Conservation (phyloP, 2,329 filamentous ascomycete genomes). For the Talaromyces pinophilus region DNA sequence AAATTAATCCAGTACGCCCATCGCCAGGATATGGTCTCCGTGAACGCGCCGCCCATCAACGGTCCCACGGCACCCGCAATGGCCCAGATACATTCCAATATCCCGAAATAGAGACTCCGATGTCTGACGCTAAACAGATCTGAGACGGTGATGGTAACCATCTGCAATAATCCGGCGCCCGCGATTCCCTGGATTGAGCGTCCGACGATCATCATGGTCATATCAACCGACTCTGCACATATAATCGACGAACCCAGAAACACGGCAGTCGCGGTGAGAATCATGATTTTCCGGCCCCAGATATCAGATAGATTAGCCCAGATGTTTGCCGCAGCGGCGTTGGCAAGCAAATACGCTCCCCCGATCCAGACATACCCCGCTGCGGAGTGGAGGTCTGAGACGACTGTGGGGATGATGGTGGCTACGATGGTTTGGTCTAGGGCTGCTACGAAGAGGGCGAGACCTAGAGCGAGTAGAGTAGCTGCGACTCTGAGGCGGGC, state of each 20-base stretch:
- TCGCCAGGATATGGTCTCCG: slow-evolving; percentile 50
- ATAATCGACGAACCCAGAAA: slow-evolving; percentile 55
- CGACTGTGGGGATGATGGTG: slow-evolving; percentile 63
- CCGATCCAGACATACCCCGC: slow-evolving; percentile 78
- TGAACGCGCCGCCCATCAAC: slow-evolving; percentile 34
- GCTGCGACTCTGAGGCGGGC: slow-evolving; percentile 15
- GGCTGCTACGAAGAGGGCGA: slow-evolving; percentile 39
- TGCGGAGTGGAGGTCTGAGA: slow-evolving; percentile 63
- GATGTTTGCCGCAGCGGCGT: slow-evolving; percentile 66
- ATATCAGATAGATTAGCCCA: slow-evolving; percentile 67
- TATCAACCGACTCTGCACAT: slow-evolving; percentile 51
- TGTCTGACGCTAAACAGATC: slow-evolving; percentile 57
- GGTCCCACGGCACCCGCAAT: slow-evolving; percentile 49
- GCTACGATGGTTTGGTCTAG: slow-evolving; percentile 59
- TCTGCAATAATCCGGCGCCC: slow-evolving; percentile 54
- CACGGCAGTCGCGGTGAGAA: slow-evolving; percentile 51
- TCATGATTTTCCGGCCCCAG: slow-evolving; percentile 58
- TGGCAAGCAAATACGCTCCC: slow-evolving; percentile 69
- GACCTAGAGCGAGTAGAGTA: slow-evolving; percentile 24
- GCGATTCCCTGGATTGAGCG: slow-evolving; percentile 57
- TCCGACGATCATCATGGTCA: slow-evolving; percentile 56
- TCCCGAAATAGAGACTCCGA: slow-evolving; percentile 53
- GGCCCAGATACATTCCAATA: slow-evolving; percentile 58
- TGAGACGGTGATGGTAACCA: slow-evolving; percentile 57
- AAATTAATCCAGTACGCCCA: slow-evolving; percentile 61